These are phyloP conservation scores for Fusarium sp. DNA, from an alignment of 2,329 filamentous ascomycete genomes.

Conservation along the genomic window DNA sequence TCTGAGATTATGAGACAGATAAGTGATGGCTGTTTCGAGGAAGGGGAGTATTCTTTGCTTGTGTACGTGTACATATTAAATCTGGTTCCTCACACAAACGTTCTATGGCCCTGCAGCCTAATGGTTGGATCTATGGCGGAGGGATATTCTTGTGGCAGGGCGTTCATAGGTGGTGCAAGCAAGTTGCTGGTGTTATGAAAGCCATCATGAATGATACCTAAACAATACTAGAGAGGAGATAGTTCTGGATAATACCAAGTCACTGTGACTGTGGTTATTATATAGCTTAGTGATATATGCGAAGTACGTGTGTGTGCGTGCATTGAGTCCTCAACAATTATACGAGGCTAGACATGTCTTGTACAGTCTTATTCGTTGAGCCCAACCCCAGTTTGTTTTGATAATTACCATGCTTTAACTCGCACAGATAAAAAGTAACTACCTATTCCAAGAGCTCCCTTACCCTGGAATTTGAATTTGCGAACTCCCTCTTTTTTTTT, in stretches of 20 bases:
- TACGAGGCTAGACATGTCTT: slow-evolving; percentile 6
- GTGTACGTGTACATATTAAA: slow-evolving; percentile 39
- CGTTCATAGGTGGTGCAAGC: slow-evolving; percentile 36
- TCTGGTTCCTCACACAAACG: slow-evolving; percentile 6
- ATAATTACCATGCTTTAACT: slow-evolving; percentile 15
- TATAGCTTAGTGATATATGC: background rate
- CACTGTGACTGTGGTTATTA: background rate
- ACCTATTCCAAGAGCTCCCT: slow-evolving; percentile 12
- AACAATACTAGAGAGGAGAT: slow-evolving; percentile 28
- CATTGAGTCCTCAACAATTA: background rate
- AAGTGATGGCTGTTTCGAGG: background rate
- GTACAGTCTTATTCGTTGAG: slow-evolving; percentile 25
- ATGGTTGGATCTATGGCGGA: slow-evolving; percentile 34
- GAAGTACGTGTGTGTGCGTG: background rate
- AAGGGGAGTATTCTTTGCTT: slow-evolving; percentile 18
- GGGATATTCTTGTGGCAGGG: slow-evolving; percentile 30
- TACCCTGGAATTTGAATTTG: slow-evolving; percentile 9
- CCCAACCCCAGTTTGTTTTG: slow-evolving; percentile 2
- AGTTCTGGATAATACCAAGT: slow-evolving; percentile 18
- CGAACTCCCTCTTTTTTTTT: slow-evolving; percentile 6
- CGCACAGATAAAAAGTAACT: slow-evolving; percentile 11
- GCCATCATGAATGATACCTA: slow-evolving; percentile 38
- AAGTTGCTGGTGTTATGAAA: slow-evolving; percentile 27
- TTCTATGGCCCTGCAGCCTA: slow-evolving; percentile 11
- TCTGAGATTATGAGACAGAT: slow-evolving; percentile 6